phyloP scores from a whole-genome alignment of 768 basidiomycete genomes.

The Coprinellus aureogranulatus region DNA sequence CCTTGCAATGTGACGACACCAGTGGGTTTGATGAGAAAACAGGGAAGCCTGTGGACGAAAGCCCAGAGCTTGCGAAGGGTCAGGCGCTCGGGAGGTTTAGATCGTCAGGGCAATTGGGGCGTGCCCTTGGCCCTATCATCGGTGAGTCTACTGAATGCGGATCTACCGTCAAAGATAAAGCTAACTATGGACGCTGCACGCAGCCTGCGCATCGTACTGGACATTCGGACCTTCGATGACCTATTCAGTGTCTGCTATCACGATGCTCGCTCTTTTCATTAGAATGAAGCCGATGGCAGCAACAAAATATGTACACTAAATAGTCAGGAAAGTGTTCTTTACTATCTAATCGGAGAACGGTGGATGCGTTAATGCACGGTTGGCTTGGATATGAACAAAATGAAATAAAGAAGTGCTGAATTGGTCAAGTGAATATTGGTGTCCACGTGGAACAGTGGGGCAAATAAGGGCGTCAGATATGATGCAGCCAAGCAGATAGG shows the following conservation, averaged over 20 bases:
- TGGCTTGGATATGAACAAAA: neutral
- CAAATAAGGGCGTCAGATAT: no score
- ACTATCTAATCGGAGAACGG: neutral
- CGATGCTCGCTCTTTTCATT: conserved; percentile 59
- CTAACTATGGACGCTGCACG: neutral
- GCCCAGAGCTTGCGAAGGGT: conserved; percentile 78
- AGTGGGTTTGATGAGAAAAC: conserved; percentile 49
- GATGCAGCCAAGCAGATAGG: neutral
- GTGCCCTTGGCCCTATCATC: conserved; percentile 89
- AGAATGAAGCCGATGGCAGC: conserved; percentile 53
- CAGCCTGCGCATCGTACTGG: conserved; percentile 88
- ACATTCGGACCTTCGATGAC: conserved; percentile 79
- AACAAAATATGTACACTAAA: conserved; percentile 30
- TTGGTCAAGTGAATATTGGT: neutral
- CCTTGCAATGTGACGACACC: conserved; percentile 82
- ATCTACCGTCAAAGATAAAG: neutral
- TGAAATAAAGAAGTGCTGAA: neutral
- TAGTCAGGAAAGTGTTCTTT: neutral
- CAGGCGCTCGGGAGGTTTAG: conserved; percentile 82
- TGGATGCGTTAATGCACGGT: no score
- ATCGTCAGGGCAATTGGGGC: conserved; percentile 90
- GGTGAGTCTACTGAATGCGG: conserved; percentile 47
- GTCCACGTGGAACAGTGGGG: neutral
- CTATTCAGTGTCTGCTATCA: conserved; percentile 61
- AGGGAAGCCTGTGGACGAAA: conserved; percentile 51